Percentiles rank a stretch among this genome's conserved stretches.
Evolutionary conservation across 805 yeast genomes (phyloP).

Genomic region (Candida sithepensis): DNA sequence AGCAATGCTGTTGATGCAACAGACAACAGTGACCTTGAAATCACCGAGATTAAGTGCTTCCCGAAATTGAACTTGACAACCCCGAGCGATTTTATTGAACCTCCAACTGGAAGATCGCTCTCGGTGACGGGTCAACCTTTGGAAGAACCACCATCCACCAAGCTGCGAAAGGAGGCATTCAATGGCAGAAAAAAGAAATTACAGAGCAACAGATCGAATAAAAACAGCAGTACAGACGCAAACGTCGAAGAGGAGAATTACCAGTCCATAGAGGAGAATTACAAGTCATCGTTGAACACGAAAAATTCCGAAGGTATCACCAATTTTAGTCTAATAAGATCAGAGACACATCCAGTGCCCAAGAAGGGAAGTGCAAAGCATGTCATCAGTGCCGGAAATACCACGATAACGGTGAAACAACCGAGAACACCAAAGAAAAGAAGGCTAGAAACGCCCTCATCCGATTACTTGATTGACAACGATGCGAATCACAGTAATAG

Average conservation of each 20-base stretch:
- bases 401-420: constrained; percentile 2
- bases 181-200: constrained; percentile 43
- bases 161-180: constrained; percentile 51
- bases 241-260: constrained; percentile 7
- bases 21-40: background rate
- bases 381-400: no score
- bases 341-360: constrained; percentile 12
- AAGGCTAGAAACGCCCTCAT: constrained; percentile 6
- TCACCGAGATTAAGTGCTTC: background rate
- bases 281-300: constrained; percentile 21
- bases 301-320: constrained; percentile 33
- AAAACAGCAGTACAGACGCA: constrained; percentile 12
- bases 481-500: background rate
- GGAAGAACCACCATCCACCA: constrained; percentile 62
- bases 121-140: constrained; percentile 74
- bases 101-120: constrained; percentile 48
- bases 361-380: constrained; percentile 1
- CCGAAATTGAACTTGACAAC: background rate
- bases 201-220: constrained; percentile 14
- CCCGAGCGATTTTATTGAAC: constrained; percentile 45
- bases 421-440: constrained; percentile 15
- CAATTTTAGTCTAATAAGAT: constrained; percentile 26
- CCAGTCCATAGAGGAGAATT: background rate
- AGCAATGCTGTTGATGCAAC: background rate
- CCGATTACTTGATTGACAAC: background rate